Conservation (phyloP, 2,329 filamentous ascomycete species). For the Stachybotrys chartarum region DNA sequence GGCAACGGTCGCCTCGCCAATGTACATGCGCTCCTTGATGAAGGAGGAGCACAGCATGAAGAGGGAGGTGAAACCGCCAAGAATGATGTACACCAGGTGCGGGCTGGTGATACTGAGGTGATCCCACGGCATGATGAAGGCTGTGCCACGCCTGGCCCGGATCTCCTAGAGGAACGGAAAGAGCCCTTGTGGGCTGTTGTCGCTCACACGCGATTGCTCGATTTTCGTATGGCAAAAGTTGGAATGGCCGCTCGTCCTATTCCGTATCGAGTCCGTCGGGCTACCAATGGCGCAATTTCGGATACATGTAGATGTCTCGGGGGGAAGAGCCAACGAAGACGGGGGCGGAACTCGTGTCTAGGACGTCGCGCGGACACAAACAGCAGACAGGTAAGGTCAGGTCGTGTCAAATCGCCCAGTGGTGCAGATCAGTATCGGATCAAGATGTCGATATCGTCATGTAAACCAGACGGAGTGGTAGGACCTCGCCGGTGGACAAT, state of each 20-base stretch:
- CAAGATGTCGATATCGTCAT: neutral
- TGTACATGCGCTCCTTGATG: constrained; percentile 98
- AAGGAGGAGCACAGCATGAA: constrained; percentile 98
- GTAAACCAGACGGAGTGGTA: no score
- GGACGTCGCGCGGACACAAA: neutral
- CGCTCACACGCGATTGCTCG: neutral
- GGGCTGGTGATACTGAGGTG: constrained; percentile 84
- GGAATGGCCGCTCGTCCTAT: neutral
- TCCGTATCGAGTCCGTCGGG: neutral
- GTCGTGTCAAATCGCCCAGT: no score
- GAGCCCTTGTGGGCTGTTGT: neutral
- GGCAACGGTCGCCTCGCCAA: constrained; percentile 93
- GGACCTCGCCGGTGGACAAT: no score
- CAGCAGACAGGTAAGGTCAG: no score
- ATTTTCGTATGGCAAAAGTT: neutral
- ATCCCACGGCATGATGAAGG: constrained; percentile 56
- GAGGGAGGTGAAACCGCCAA: constrained; percentile 92
- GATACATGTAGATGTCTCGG: neutral
- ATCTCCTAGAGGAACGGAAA: neutral
- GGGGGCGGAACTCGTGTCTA: neutral
- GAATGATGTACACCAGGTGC: constrained; percentile 96
- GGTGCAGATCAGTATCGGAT: no score
- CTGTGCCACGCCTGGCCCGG: neutral
- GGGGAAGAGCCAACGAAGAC: neutral
- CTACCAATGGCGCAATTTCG: neutral